These are phyloP conservation scores for Rhizopus delemar DNA, from an alignment of 371 early-diverging fungal genomes.

Conservation along the genomic window DNA sequence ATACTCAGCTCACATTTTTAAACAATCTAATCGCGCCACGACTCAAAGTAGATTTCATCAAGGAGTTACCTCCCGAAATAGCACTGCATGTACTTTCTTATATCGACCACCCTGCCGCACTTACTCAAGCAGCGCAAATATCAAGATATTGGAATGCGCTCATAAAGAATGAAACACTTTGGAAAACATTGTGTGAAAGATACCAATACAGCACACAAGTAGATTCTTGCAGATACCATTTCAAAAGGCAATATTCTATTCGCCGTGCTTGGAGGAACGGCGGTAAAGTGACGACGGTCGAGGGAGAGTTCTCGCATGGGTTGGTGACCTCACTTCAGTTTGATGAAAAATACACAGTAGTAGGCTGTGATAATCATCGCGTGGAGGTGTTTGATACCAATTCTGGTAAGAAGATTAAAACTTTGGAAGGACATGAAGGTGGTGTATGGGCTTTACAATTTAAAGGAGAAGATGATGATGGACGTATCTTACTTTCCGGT, in stretches of 20 bases:
- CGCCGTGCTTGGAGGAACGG: conserved; percentile 75
- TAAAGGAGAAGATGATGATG: conserved; percentile 50
- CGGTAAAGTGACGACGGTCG: conserved; percentile 64
- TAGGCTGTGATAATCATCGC: conserved; percentile 82
- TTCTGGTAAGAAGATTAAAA: conserved; percentile 62
- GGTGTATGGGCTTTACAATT: conserved; percentile 18
- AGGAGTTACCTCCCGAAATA: conserved; percentile 74
- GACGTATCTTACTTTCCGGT: conserved; percentile 73
- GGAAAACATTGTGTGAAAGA: conserved; percentile 46
- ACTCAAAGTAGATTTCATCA: conserved; percentile 80
- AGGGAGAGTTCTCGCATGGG: conserved; percentile 72
- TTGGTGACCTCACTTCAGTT: conserved; percentile 88
- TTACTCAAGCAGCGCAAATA: conserved; percentile 72
- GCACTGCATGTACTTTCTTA: conserved; percentile 68
- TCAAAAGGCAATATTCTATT: conserved; percentile 69
- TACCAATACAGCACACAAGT: conserved; percentile 35
- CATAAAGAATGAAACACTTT: conserved; percentile 57
- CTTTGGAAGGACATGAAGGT: conserved; percentile 59
- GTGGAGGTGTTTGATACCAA: conserved; percentile 81
- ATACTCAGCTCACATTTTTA: conserved; percentile 57
- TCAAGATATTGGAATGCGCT: conserved; percentile 74
- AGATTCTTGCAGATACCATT: conserved; percentile 58
- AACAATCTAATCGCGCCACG: conserved; percentile 60
- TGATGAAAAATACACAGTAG: conserved; percentile 80
- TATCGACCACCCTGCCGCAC: conserved; percentile 63